These are phyloP conservation scores for cucumber (Cucumis sativus) DNA, from an alignment of 306 rosid genomes.

Conservation along the genomic window Cucumber_9930_V3 NC_026660.2:1454001-1454500, in stretches of 20 bases:
- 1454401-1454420: slow-evolving; percentile 60
- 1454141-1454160: not conserved
- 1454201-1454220: not conserved
- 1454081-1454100: not conserved
- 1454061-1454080: not conserved
- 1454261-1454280: not conserved
- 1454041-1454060: not conserved
- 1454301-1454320: slow-evolving; percentile 56
- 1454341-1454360: slow-evolving; percentile 91
- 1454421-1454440: slow-evolving; percentile 76
- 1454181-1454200: not conserved
- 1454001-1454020: not conserved
- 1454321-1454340: slow-evolving; percentile 89
- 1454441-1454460: slow-evolving; percentile 81
- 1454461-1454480: slow-evolving; percentile 45
- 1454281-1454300: not conserved
- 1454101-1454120: not conserved
- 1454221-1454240: not conserved
- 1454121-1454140: not conserved
- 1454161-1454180: not conserved
- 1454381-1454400: slow-evolving; percentile 82
- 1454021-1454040: not conserved
- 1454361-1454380: slow-evolving; percentile 87
- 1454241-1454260: not conserved
- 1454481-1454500: slow-evolving; percentile 9